Percentiles rank a stretch among this genome's conserved stretches.
Conservation (phyloP, 1,139 yeast genomes). For the Kurtzmaniella natalensis region DNA sequence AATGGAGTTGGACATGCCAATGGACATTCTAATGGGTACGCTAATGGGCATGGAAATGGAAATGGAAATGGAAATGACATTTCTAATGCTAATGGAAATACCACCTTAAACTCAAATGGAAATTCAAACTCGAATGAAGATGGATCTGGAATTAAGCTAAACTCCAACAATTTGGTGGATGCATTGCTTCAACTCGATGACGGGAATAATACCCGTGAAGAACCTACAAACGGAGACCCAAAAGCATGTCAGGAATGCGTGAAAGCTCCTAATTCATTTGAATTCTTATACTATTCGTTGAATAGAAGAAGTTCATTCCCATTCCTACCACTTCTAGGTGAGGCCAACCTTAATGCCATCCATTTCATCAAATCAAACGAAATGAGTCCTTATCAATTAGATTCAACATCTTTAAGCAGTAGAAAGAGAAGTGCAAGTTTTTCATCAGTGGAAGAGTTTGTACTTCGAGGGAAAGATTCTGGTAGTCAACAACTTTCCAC, state of each 20-base stretch:
- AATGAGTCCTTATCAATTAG: constrained; percentile 1
- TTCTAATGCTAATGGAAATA: not conserved
- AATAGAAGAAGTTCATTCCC: constrained; percentile 48
- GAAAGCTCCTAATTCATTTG: constrained; percentile 7
- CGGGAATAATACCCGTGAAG: not conserved
- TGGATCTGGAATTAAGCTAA: not conserved
- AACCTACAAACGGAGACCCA: not conserved
- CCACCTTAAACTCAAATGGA: not conserved
- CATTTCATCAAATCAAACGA: constrained; percentile 14
- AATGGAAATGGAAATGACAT: not conserved
- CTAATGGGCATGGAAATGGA: not conserved
- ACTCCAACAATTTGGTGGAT: constrained; percentile 10
- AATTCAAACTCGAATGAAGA: constrained; percentile 6
- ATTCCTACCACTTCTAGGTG: constrained; percentile 17
- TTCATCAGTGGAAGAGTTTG: constrained; percentile 39
- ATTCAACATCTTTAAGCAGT: constrained; percentile 4
- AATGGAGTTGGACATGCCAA: no score
- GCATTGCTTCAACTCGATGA: constrained; percentile 7
- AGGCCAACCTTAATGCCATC: constrained; percentile 27
- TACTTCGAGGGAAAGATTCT: constrained; percentile 7
- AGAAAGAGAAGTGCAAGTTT: constrained; percentile 34
- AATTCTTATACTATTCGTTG: constrained; percentile 21
- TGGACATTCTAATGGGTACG: no score
- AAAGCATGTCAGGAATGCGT: not conserved
- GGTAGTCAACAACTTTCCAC: constrained; percentile 12